Conservation (phyloP, 2,329 filamentous ascomycete genomes). For the Aspergillus tubingensis region DNA sequence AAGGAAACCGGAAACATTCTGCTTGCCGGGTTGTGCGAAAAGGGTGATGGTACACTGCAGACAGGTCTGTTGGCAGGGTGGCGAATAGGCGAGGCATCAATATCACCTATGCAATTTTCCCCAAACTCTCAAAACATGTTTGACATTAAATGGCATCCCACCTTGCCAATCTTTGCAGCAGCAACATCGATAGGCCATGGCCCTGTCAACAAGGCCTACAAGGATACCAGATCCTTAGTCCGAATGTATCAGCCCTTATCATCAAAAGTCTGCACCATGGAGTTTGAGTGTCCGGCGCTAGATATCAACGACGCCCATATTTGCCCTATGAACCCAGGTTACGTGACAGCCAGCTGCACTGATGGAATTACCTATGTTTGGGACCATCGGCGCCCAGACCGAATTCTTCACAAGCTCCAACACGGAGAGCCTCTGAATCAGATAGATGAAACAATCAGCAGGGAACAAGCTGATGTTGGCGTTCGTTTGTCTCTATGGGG, state of each 20-base stretch:
- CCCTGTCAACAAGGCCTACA: constrained; percentile 38
- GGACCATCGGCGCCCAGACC: constrained; percentile 54
- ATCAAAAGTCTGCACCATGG: constrained; percentile 40
- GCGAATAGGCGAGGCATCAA: constrained; percentile 48
- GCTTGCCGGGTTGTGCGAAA: constrained; percentile 57
- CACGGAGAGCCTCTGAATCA: constrained; percentile 56
- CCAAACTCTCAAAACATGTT: constrained; percentile 58
- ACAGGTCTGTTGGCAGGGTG: constrained; percentile 58
- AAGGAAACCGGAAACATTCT: constrained; percentile 45
- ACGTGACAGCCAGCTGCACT: constrained; percentile 62
- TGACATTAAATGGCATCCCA: constrained; percentile 60
- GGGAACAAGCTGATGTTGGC: constrained; percentile 59
- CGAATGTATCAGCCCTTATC: constrained; percentile 53
- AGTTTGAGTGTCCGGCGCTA: constrained; percentile 58
- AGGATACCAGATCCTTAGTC: constrained; percentile 51
- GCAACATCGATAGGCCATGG: constrained; percentile 48
- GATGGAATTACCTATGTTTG: constrained; percentile 62
- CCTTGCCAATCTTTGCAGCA: constrained; percentile 53
- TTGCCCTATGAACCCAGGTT: constrained; percentile 47
- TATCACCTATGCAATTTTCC: constrained; percentile 41
- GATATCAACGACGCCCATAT: constrained; percentile 64
- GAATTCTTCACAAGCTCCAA: constrained; percentile 50
- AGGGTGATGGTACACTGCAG: constrained; percentile 37
- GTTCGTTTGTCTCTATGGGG: constrained; percentile 62
- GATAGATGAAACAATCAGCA: constrained; percentile 38